Conservation (phyloP, 2,329 filamentous ascomycete genomes). For the Lasiodiplodia sp. region DNA sequence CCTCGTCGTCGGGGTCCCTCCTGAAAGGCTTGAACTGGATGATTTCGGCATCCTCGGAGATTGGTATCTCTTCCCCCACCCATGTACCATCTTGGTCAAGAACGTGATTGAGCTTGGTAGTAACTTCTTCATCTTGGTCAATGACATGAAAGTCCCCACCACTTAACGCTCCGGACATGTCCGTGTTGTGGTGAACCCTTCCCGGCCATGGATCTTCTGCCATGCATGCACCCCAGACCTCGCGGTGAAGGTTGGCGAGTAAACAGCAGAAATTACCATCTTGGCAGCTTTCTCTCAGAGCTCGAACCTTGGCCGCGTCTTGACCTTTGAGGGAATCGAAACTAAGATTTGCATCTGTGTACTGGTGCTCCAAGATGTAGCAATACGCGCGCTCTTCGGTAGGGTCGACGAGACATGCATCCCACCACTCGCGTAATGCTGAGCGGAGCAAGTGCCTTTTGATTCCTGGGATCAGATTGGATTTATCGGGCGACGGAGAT, state of each 20-base stretch:
- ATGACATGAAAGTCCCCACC: conserved; percentile 18
- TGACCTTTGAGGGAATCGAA: conserved; percentile 36
- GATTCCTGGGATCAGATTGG: background rate
- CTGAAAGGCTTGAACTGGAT: conserved; percentile 31
- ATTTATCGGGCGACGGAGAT: conserved; percentile 17
- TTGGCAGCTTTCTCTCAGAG: conserved; percentile 30
- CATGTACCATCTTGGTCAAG: background rate
- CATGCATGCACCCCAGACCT: conserved; percentile 15
- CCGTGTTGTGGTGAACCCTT: background rate
- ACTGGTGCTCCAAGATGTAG: conserved; percentile 39
- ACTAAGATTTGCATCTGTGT: conserved; percentile 32
- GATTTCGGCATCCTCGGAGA: background rate
- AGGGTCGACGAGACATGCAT: background rate
- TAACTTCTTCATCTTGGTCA: background rate
- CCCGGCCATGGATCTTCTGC: too few species aligned
- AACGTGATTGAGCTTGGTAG: background rate
- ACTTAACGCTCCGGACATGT: conserved; percentile 31
- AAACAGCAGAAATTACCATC: conserved; percentile 25
- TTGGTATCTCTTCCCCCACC: background rate
- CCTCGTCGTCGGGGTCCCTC: conserved; percentile 39
- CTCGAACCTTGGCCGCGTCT: conserved; percentile 35
- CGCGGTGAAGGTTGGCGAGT: background rate
- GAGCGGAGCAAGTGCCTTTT: conserved; percentile 31
- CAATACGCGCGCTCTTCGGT: conserved; percentile 28
- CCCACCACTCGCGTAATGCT: conserved; percentile 5